Evolutionary conservation across 176 grass and related monocot species (phyloP), one percentile per base, ranked within the genome.

Genomic region (Musa beccarii): DNA sequence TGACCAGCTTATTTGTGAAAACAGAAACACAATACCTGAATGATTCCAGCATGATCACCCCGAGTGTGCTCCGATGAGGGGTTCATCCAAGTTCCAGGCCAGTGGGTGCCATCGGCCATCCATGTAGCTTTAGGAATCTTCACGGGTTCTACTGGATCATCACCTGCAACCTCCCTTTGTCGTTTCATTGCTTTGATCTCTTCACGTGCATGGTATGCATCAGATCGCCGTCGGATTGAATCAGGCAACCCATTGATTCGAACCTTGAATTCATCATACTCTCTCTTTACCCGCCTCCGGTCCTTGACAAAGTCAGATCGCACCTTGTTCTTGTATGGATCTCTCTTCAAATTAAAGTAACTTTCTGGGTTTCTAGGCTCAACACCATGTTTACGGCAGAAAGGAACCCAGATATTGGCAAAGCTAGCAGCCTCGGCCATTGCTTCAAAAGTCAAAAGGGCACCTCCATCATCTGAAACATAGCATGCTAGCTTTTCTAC

Each of bases 241-340:
- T 85, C 79, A 0, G 87, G 86, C 0, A 97, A 75, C 0, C 72
- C 82, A 56, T 91, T 91, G 63, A 89, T 90, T 7, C 90, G 61
- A 0, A 92, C 90, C 86, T 91, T 97, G 72, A 90, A 97, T 26
- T 97, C 90, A 1, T 97, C 94, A 2, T 97, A 93, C 84, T 97
- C 94, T 57, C 89, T 86, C 72, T 92, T 87, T 0, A 91, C 66
- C 12, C 94, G 84, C 34, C 94, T 83, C 34, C 94, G 90, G 59
- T 97, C 94, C 53, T 90, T 93, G 0, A 97, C 94, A 51, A 97
- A 97, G 72, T 93, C 94, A 53, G 89, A 84, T 43, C 89, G 84
- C 0, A 87, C 86, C 2, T 89, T 52, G 8, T 89, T 92, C 84
- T 90, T 93, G 64, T 97, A 97, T 0, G 94, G 94, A 68, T 97